These are phyloP conservation scores for Clohesyomyces aquaticus DNA, from an alignment of 495 filamentous ascomycete genomes.

Conservation along the genomic window DNA sequence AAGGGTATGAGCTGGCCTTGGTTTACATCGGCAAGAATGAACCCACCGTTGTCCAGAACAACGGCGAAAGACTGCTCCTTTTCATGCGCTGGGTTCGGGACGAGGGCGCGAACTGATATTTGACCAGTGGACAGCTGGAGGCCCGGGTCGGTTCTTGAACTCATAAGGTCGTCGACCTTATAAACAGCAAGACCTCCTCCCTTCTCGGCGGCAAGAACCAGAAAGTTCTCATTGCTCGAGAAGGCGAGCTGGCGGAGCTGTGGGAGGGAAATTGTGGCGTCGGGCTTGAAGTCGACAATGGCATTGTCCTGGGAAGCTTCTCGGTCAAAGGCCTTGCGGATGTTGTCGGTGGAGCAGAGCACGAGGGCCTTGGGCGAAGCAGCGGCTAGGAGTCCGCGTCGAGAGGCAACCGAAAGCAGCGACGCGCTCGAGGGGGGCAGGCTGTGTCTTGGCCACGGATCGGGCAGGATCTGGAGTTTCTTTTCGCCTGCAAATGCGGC, in stretches of 20 bases:
- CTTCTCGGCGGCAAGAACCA: slow-evolving; percentile 80
- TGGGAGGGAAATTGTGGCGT: slow-evolving; percentile 70
- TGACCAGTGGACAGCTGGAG: slow-evolving; percentile 80
- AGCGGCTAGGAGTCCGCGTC: slow-evolving; percentile 81
- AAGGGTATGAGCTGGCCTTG: slow-evolving; percentile 38
- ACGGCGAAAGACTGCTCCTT: slow-evolving; percentile 69
- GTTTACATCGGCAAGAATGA: slow-evolving; percentile 81
- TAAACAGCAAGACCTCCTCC: slow-evolving; percentile 85
- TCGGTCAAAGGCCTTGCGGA: slow-evolving; percentile 71
- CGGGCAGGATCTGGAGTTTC: slow-evolving; percentile 76
- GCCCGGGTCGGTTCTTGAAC: slow-evolving; percentile 65
- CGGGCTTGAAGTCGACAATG: slow-evolving; percentile 70
- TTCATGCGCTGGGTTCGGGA: slow-evolving; percentile 78
- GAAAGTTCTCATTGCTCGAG: slow-evolving; percentile 77
- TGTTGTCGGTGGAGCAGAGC: slow-evolving; percentile 73
- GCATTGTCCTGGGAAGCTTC: slow-evolving; percentile 59
- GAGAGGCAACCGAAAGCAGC: slow-evolving; percentile 82
- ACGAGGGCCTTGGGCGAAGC: slow-evolving; percentile 79
- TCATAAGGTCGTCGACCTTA: slow-evolving; percentile 65
- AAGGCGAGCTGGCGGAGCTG: slow-evolving; percentile 89
- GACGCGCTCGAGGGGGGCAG: slow-evolving; percentile 80
- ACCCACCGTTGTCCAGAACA: slow-evolving; percentile 76
- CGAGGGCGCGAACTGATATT: slow-evolving; percentile 70
- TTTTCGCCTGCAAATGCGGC: slow-evolving; percentile 75
- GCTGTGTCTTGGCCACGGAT: slow-evolving; percentile 72